These are phyloP conservation scores for Fragilaria radians DNA, from an alignment of 108 stramenopile genomes.

Conservation along the genomic window DNA sequence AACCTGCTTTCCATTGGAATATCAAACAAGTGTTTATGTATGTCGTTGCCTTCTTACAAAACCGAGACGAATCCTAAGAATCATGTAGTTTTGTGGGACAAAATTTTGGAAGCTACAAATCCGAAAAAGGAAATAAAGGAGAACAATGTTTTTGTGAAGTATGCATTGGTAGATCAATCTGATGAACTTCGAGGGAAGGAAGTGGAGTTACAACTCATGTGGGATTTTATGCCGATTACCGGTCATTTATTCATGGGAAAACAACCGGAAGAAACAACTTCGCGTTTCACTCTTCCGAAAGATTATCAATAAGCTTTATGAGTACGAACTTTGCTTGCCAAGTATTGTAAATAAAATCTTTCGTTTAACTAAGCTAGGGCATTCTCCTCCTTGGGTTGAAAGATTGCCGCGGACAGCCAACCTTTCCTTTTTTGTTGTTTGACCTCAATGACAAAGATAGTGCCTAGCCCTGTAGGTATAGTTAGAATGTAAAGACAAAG, in stretches of 20 bases:
- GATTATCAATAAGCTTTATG: constrained; percentile 71
- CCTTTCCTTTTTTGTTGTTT: no score
- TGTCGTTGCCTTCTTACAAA: constrained; percentile 85
- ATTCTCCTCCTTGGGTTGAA: no score
- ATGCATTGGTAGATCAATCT: constrained; percentile 94
- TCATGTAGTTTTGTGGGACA: constrained; percentile 96
- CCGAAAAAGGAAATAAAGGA: constrained; percentile 56
- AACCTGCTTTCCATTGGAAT: constrained; percentile 98
- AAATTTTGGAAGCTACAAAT: constrained; percentile 83
- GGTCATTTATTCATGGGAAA: constrained; percentile 73
- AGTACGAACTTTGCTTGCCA: no score
- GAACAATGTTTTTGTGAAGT: constrained; percentile 90
- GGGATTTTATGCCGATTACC: constrained; percentile 99
- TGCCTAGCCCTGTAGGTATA: no score
- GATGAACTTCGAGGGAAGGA: constrained; percentile 85
- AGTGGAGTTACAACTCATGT: constrained; percentile 80
- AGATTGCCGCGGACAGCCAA: no score
- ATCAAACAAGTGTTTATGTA: constrained; percentile 94
- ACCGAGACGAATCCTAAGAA: constrained; percentile 75
- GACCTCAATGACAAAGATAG: no score
- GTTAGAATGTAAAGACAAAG: no score
- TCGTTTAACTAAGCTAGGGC: no score
- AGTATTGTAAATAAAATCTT: no score
- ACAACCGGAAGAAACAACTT: constrained; percentile 42
- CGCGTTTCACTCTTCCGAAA: constrained; percentile 59